Percentiles rank a stretch among this genome's conserved stretches.
phyloP scores from a whole-genome alignment of 257 asterid species.

The Capsicum chinense region DNA sequence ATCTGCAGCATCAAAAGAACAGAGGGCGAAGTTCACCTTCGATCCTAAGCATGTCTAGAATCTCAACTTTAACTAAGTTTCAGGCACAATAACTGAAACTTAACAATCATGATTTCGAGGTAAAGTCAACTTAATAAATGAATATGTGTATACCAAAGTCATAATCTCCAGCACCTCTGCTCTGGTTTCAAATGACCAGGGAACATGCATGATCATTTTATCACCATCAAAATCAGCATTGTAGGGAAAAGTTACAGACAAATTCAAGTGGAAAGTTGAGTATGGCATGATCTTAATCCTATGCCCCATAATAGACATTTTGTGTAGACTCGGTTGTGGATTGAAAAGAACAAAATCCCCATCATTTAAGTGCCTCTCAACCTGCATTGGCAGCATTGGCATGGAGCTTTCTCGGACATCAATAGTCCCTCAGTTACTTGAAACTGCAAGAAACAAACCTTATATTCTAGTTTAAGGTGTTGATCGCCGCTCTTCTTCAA shows the following conservation, averaged over 20 bases:
- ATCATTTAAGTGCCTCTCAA: constrained; percentile 97
- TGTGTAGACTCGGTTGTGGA: constrained; percentile 97
- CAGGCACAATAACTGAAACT: no score
- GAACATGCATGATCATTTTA: constrained; percentile 99
- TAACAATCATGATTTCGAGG: no score
- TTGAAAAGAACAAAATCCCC: constrained; percentile 96
- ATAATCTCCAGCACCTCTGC: constrained; percentile 96
- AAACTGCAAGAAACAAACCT: constrained; percentile 47
- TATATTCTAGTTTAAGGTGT: constrained; percentile 94
- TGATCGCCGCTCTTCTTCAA: constrained; percentile 97
- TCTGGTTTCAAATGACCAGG: constrained; percentile 99
- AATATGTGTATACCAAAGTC: constrained; percentile 30
- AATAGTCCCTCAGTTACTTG: constrained; percentile 5
- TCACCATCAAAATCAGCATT: constrained; percentile 99
- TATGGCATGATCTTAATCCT: constrained; percentile 98
- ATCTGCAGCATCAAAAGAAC: not conserved
- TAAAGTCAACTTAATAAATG: no score
- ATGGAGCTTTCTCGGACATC: constrained; percentile 22
- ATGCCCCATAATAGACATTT: constrained; percentile 99
- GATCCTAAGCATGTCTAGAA: not conserved
- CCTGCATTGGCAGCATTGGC: constrained; percentile 55
- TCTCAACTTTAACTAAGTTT: no score
- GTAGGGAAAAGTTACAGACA: constrained; percentile 98
- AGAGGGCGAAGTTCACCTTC: not conserved
- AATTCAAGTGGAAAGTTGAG: constrained; percentile 91